These are phyloP conservation scores for Zizania latifolia DNA, from an alignment of 176 grass and related monocot genomes.

Conservation along the genomic window DNA sequence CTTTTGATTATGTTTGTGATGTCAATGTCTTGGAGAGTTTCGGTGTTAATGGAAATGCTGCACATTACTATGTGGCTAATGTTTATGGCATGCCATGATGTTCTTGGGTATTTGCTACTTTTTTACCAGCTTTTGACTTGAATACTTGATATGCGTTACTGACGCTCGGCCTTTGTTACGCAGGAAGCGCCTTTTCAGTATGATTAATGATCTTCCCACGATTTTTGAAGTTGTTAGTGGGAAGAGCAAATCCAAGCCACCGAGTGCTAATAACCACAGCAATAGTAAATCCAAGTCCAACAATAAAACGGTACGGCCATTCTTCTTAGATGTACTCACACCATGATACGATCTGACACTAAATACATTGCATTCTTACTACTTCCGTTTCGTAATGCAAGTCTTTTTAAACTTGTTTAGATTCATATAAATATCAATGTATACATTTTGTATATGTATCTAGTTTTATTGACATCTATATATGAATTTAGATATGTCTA, in stretches of 20 bases:
- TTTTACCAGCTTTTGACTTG: not conserved
- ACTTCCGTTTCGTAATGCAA: too few species aligned
- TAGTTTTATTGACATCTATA: too few species aligned
- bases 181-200: conserved; percentile 87
- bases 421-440: too few species aligned
- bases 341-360: not conserved
- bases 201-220: conserved; percentile 88
- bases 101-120: not conserved
- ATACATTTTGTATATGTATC: too few species aligned
- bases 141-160: not conserved
- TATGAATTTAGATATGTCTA: too few species aligned
- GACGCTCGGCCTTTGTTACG: not conserved
- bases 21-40: not conserved
- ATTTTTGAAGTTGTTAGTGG: conserved; percentile 75
- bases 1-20: not conserved
- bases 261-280: conserved; percentile 49
- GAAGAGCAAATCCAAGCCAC: conserved; percentile 60
- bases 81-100: not conserved
- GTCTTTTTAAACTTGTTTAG: too few species aligned
- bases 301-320: conserved; percentile 59
- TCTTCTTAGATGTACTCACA: not conserved
- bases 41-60: not conserved
- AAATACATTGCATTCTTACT: too few species aligned
- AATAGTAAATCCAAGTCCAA: conserved; percentile 74
- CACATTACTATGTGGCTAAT: not conserved